Conservation (phyloP, 2,329 filamentous ascomycete genomes). For the Ophiostoma australiae region DNA sequence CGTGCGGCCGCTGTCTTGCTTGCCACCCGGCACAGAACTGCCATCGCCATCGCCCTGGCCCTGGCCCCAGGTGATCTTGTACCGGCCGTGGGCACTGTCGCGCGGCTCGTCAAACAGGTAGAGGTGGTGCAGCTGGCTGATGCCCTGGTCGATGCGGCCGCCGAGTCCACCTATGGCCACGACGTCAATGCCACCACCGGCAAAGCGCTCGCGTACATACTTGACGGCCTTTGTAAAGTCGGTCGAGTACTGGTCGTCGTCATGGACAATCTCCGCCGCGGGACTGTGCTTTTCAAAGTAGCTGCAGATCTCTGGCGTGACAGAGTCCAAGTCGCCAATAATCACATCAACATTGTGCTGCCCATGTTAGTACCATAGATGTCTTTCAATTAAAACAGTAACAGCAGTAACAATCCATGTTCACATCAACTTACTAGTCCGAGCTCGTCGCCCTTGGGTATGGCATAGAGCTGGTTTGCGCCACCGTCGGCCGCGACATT, state of each 20-base stretch:
- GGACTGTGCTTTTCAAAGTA: conserved; percentile 55
- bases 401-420: not conserved
- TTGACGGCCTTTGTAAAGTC: conserved; percentile 82
- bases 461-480: conserved; percentile 65
- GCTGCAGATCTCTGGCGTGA: conserved; percentile 55
- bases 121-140: conserved; percentile 84
- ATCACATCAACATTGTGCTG: conserved; percentile 61
- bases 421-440: conserved; percentile 37
- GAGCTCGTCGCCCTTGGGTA: conserved; percentile 29
- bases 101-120: conserved; percentile 52
- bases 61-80: conserved; percentile 12
- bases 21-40: not conserved
- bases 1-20: conserved; percentile 41
- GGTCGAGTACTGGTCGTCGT: conserved; percentile 79
- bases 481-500: conserved; percentile 84
- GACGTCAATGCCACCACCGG: conserved; percentile 49
- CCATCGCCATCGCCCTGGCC: conserved; percentile 33
- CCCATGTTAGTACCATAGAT: not conserved
- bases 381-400: not conserved
- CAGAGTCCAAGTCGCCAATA: conserved; percentile 86
- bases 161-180: conserved; percentile 79
- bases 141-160: conserved; percentile 85
- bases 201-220: conserved; percentile 44
- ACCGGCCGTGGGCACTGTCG: not conserved
- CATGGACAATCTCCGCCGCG: conserved; percentile 58